These are phyloP conservation scores for Ustilago trichophora DNA, from an alignment of 1,284 basidiomycete genomes.

Conservation along the genomic window DNA sequence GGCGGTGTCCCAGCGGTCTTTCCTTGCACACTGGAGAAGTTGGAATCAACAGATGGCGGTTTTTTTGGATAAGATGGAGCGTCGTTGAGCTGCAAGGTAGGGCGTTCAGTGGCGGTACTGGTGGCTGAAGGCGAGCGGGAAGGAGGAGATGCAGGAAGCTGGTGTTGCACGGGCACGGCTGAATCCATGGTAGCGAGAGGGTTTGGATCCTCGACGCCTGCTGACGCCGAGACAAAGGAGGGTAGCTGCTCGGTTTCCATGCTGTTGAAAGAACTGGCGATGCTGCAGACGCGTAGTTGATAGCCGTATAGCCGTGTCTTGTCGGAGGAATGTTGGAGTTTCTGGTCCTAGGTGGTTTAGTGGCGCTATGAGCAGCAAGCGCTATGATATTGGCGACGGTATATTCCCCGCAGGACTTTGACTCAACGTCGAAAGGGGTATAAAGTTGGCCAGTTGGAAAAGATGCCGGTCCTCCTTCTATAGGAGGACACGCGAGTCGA, in stretches of 20 bases:
- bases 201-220: slow-evolving; percentile 3
- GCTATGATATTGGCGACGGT: no score
- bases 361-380: no score
- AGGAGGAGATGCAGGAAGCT: not conserved
- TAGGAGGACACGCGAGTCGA: no score
- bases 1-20: slow-evolving; percentile 45
- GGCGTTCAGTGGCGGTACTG: slow-evolving; percentile 27
- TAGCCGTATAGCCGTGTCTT: no score
- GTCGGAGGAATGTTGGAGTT: not conserved
- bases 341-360: not conserved
- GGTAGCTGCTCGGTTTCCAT: slow-evolving; percentile 22
- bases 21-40: slow-evolving; percentile 46
- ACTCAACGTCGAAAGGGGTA: no score
- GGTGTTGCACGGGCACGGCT: no score
- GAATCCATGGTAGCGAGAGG: not conserved
- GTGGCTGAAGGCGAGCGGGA: slow-evolving; percentile 22
- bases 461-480: no score
- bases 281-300: not conserved
- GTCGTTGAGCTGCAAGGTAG: not conserved
- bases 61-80: slow-evolving; percentile 11
- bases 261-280: not conserved
- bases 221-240: slow-evolving; percentile 24
- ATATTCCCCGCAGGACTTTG: no score
- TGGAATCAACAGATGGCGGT: slow-evolving; percentile 40
- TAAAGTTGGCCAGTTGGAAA: no score